These are phyloP conservation scores for Dichotomopilus funicola DNA, from an alignment of 2,329 filamentous ascomycete genomes.

Conservation along the genomic window DNA sequence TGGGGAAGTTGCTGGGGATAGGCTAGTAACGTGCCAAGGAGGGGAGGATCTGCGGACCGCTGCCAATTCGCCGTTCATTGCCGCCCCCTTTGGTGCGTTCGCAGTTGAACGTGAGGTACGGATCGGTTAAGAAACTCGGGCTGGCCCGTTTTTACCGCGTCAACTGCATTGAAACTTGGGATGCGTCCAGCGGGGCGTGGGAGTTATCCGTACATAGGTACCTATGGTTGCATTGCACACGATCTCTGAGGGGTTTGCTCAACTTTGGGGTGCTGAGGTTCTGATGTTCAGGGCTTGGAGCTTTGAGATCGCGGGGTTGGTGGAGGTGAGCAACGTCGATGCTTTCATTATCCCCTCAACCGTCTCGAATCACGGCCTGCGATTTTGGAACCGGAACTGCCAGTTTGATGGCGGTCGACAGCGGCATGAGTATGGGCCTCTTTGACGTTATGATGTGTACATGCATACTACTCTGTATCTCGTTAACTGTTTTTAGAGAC, in stretches of 20 bases:
- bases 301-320: no score
- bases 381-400: no score
- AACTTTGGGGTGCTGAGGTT: no score
- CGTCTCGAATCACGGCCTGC: no score
- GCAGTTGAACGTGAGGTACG: background rate
- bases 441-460: no score
- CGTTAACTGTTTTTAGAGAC: no score
- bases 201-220: background rate
- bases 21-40: slow-evolving; percentile 12
- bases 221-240: background rate
- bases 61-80: slow-evolving; percentile 13
- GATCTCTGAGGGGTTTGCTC: background rate
- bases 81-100: slow-evolving; percentile 13
- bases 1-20: slow-evolving; percentile 14
- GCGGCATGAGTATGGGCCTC: no score
- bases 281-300: no score
- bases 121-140: background rate
- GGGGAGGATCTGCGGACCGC: slow-evolving; percentile 18
- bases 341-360: no score
- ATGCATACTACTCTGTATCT: no score
- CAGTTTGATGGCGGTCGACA: no score
- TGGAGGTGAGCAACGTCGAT: no score
- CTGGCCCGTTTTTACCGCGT: background rate
- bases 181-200: slow-evolving; percentile 1
- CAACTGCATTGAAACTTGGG: background rate